phyloP scores from a whole-genome alignment of 83 land plant species.

The Diphasiastrum complanatum region DNA sequence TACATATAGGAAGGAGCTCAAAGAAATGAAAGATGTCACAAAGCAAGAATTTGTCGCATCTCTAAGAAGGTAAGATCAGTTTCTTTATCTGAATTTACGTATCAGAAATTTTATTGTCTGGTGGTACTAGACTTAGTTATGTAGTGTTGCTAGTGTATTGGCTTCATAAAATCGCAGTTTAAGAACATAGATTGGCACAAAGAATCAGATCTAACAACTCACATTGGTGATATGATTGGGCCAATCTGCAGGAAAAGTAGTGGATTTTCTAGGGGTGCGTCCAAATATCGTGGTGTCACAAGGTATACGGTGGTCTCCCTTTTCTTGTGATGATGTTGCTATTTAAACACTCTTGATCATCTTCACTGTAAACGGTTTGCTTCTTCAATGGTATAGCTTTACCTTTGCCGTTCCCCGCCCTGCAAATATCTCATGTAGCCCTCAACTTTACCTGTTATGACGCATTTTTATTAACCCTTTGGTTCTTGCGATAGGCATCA shows the following conservation, averaged over 20 bases:
- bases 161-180: not conserved
- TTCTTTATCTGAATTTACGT: not conserved
- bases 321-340: not conserved
- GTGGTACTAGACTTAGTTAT: no score
- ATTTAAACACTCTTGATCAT: not conserved
- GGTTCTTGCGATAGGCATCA: slow-evolving; percentile 20
- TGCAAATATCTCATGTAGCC: not conserved
- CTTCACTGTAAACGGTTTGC: not conserved
- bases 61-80: slow-evolving; percentile 18
- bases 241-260: slow-evolving; percentile 19
- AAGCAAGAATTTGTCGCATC: slow-evolving; percentile 22
- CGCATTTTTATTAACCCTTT: not conserved
- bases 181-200: not conserved
- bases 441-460: not conserved
- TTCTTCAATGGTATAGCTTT: not conserved
- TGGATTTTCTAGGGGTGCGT: slow-evolving; percentile 25
- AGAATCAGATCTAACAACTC: not conserved
- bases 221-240: not conserved
- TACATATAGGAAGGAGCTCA: slow-evolving; percentile 16
- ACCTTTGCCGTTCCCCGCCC: not conserved
- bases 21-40: slow-evolving; percentile 14
- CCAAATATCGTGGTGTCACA: slow-evolving; percentile 31
- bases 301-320: slow-evolving; percentile 3
- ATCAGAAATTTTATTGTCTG: not conserved
- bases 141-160: not conserved